phyloP scores from a whole-genome alignment of 208 protist genomes.

The Trypanosoma caninum region DNA sequence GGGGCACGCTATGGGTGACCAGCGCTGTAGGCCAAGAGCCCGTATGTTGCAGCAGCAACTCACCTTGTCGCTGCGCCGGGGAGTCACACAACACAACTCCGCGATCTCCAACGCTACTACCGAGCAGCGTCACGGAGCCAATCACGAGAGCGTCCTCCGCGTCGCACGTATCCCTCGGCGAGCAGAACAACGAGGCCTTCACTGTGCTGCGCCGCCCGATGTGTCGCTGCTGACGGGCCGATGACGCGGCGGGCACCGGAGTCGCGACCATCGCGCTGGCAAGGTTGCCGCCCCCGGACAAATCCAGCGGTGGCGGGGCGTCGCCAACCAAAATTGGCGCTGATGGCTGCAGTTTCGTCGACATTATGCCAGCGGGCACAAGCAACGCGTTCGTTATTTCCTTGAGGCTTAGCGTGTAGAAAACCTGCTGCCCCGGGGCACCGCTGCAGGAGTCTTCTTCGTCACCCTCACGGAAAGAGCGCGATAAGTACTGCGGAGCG shows the following conservation, averaged over 20 bases:
- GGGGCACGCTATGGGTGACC: too few species aligned
- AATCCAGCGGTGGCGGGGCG: too few species aligned
- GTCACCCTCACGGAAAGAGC: too few species aligned
- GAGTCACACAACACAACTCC: too few species aligned
- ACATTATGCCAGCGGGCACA: conserved; percentile 13
- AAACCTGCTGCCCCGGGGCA: neutral
- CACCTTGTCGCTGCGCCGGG: neutral
- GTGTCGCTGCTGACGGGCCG: neutral
- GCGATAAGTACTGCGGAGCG: neutral
- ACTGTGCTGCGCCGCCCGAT: conserved; percentile 9
- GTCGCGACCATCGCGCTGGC: neutral
- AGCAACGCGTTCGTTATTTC: conserved; percentile 18
- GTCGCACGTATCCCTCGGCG: conserved; percentile 12
- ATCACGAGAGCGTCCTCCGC: conserved; percentile 18
- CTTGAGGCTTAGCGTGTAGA: conserved; percentile 12
- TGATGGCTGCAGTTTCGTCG: conserved; percentile 7
- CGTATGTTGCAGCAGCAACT: too few species aligned
- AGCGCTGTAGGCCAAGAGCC: too few species aligned
- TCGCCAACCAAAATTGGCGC: neutral
- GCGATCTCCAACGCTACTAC: neutral
- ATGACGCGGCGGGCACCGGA: neutral
- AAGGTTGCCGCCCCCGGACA: neutral
- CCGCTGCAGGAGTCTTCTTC: neutral
- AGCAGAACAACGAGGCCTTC: neutral
- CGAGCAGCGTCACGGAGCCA: conserved; percentile 4